Percentiles rank a stretch among this genome's conserved stretches.
These are phyloP conservation scores for Trypanosoma conorhini DNA, from an alignment of 208 protist species.

Conservation along the genomic window DNA sequence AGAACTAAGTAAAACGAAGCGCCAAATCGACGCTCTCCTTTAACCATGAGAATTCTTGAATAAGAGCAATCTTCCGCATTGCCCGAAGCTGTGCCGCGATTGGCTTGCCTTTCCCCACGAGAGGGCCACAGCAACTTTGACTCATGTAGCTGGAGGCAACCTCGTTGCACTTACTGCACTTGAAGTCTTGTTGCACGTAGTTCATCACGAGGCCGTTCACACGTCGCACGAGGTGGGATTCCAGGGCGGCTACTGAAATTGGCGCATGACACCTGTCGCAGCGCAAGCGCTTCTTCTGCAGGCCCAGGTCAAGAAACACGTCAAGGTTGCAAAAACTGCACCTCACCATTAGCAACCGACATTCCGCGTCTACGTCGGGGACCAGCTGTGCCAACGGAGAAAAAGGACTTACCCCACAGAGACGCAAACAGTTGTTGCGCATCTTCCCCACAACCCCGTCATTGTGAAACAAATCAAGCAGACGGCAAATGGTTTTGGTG, in stretches of 20 bases:
- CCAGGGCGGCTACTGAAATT: conserved; percentile 54
- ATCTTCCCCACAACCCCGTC: conserved; percentile 65
- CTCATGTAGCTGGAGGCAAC: conserved; percentile 59
- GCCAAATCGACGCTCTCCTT: conserved; percentile 65
- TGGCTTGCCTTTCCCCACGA: conserved; percentile 59
- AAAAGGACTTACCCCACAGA: conserved; percentile 88
- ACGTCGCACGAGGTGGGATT: conserved; percentile 77
- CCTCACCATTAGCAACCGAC: conserved; percentile 41
- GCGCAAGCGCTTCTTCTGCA: conserved; percentile 39
- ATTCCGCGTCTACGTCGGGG: conserved; percentile 38
- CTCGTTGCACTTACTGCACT: conserved; percentile 82
- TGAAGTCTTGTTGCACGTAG: conserved; percentile 83
- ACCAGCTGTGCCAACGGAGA: conserved; percentile 55
- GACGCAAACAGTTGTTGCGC: conserved; percentile 87
- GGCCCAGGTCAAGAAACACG: conserved; percentile 59
- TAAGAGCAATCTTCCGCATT: conserved; percentile 57
- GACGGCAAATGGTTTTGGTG: conserved; percentile 66
- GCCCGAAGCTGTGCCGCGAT: conserved; percentile 55
- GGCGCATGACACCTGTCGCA: conserved; percentile 78
- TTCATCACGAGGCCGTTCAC: conserved; percentile 62
- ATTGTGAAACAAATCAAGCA: conserved; percentile 75
- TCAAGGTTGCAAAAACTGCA: conserved; percentile 83
- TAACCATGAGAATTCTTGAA: conserved; percentile 72
- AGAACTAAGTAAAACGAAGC: conserved; percentile 40
- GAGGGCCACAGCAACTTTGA: conserved; percentile 81